These are phyloP conservation scores for Cardamine resedifolia DNA, from an alignment of 345 rosid genomes.

Conservation along the genomic window DNA sequence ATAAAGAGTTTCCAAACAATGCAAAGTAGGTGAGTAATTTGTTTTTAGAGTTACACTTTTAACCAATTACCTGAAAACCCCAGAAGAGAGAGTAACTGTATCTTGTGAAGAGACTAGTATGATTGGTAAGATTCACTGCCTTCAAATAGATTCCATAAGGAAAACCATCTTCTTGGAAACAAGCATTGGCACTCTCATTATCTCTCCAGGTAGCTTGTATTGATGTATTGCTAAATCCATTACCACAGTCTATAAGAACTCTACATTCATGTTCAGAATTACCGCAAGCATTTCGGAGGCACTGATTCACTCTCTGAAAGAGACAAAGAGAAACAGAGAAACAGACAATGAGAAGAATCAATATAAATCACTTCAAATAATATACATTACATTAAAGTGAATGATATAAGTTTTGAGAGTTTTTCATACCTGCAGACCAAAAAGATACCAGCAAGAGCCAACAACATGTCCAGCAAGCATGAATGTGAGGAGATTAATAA, in stretches of 20 bases:
- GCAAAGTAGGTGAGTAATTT: not conserved
- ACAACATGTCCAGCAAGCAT: conserved; percentile 72
- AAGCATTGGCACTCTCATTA: conserved; percentile 43
- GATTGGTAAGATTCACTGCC: conserved; percentile 59
- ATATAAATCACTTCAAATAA: not conserved
- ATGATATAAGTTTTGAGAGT: not conserved
- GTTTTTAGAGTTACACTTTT: not conserved
- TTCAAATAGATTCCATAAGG: conserved; percentile 57
- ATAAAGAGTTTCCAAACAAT: not conserved
- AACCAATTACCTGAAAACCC: conserved; percentile 82
- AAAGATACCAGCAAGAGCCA: conserved; percentile 88
- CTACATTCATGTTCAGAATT: conserved; percentile 26
- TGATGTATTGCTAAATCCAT: not conserved
- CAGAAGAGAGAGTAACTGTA: conserved; percentile 77
- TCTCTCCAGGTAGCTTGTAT: conserved; percentile 32
- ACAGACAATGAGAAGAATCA: not conserved
- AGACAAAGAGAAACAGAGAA: not conserved
- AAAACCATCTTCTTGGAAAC: conserved; percentile 49
- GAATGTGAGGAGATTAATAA: conserved; percentile 76
- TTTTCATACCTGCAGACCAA: conserved; percentile 70
- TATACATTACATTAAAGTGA: not conserved
- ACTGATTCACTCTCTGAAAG: conserved; percentile 82
- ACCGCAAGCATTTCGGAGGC: conserved; percentile 70
- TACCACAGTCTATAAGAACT: conserved; percentile 64
- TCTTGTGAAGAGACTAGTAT: conserved; percentile 47